These are phyloP conservation scores for Cylindrotheca closterium DNA, from an alignment of 108 stramenopile genomes.

Conservation along the genomic window DNA sequence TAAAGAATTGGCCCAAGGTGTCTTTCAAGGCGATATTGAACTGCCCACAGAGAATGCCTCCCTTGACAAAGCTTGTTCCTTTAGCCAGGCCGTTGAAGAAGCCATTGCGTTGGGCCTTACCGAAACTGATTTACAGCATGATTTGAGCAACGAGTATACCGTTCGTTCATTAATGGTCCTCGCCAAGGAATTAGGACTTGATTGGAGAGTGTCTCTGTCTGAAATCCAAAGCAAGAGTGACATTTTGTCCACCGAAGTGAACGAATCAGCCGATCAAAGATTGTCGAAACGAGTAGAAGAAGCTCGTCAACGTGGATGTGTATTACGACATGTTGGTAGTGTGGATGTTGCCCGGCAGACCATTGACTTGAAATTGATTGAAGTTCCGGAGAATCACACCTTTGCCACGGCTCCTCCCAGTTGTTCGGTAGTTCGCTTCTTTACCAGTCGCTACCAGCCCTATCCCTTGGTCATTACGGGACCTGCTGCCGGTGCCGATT, in stretches of 20 bases:
- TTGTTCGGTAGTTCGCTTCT: constrained; percentile 66
- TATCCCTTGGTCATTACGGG: constrained; percentile 74
- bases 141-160: constrained; percentile 70
- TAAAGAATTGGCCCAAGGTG: constrained; percentile 40
- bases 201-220: constrained; percentile 28
- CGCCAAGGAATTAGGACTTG: constrained; percentile 60
- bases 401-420: constrained; percentile 73
- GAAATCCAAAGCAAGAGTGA: constrained; percentile 29
- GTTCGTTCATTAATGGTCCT: constrained; percentile 62
- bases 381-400: constrained; percentile 62
- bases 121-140: constrained; percentile 56
- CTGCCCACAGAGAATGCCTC: not conserved
- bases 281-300: constrained; percentile 49
- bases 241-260: constrained; percentile 31
- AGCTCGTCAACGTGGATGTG: constrained; percentile 55
- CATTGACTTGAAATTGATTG: constrained; percentile 54
- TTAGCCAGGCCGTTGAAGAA: constrained; percentile 73
- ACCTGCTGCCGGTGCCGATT: constrained; percentile 71
- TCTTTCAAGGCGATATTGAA: constrained; percentile 39
- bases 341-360: constrained; percentile 47
- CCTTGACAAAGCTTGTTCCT: constrained; percentile 38
- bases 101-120: constrained; percentile 59
- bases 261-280: constrained; percentile 23
- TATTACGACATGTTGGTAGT: constrained; percentile 61
- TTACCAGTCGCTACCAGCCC: constrained; percentile 56